phyloP scores from a whole-genome alignment of 1,284 basidiomycete species.

The Moniliella sp. region DNA sequence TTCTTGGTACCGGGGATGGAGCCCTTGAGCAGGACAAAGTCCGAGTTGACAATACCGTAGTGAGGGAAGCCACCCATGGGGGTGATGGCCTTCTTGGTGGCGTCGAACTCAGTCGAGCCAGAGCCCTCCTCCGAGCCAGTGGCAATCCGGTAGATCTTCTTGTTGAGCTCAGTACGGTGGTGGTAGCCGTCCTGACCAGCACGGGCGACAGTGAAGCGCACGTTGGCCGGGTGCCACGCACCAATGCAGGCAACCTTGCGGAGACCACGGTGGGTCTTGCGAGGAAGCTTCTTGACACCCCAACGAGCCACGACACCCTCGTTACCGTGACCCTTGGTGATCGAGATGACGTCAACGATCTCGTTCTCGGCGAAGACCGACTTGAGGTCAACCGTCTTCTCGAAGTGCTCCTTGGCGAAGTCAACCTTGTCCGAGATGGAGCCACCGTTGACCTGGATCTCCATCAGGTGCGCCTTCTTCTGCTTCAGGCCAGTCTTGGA shows the following conservation, averaged over 20 bases:
- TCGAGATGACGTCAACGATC: conserved; percentile 85
- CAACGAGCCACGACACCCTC: conserved; percentile 98
- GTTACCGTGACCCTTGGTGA: conserved; percentile 98
- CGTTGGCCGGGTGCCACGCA: conserved; percentile 94
- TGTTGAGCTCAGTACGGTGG: conserved; percentile 80
- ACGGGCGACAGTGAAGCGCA: conserved; percentile 99
- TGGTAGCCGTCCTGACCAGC: conserved; percentile 98
- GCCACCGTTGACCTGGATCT: conserved; percentile 98
- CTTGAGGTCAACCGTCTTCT: conserved; percentile 75
- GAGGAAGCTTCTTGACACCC: conserved; percentile 94
- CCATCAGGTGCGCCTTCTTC: conserved; percentile 99
- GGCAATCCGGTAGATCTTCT: conserved; percentile 82
- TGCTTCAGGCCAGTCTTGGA: conserved; percentile 90
- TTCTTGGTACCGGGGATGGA: conserved; percentile 87
- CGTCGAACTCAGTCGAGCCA: conserved; percentile 53
- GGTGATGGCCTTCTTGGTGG: conserved; percentile 59
- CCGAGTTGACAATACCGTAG: conserved; percentile 95
- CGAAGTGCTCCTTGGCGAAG: conserved; percentile 80
- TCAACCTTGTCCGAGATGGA: conserved; percentile 91
- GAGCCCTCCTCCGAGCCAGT: conserved; percentile 58
- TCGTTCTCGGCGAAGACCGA: conserved; percentile 90
- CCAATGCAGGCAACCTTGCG: conserved; percentile 93
- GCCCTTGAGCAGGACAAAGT: conserved; percentile 60
- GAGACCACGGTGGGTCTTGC: conserved; percentile 98
- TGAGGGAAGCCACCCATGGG: conserved; percentile 98